phyloP scores from a whole-genome alignment of 257 asterid species.

The Solanum megistacrolobum region DNA sequence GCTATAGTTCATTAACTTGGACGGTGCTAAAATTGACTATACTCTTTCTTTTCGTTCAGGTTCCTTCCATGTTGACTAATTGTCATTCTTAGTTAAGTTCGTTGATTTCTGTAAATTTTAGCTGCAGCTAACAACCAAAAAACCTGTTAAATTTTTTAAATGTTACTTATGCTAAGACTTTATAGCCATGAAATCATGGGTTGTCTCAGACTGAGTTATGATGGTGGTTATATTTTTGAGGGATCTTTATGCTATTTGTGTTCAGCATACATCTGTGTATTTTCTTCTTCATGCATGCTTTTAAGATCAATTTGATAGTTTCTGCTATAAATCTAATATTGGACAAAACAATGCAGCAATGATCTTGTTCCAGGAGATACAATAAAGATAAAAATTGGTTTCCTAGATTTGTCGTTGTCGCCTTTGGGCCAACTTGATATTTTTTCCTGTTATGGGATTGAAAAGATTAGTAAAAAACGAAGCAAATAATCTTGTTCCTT shows the following conservation, averaged over 20 bases:
- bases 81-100: not conserved
- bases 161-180: not conserved
- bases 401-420: not conserved
- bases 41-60: not conserved
- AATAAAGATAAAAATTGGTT: not conserved
- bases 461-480: not conserved
- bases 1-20: not conserved
- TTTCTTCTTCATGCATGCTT: not conserved
- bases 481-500: not conserved
- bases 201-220: not conserved
- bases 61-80: not conserved
- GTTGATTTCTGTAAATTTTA: not conserved
- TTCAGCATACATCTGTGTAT: not conserved
- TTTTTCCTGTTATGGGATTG: not conserved
- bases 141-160: not conserved
- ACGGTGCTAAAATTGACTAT: not conserved
- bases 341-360: not conserved
- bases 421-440: not conserved
- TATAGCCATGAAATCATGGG: not conserved
- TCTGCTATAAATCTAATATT: not conserved
- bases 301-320: not conserved
- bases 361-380: not conserved
- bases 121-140: not conserved
- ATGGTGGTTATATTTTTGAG: not conserved
- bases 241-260: not conserved